phyloP scores from a whole-genome alignment of 2,329 filamentous ascomycete genomes.

The Chalaropsis thielavioides region DNA sequence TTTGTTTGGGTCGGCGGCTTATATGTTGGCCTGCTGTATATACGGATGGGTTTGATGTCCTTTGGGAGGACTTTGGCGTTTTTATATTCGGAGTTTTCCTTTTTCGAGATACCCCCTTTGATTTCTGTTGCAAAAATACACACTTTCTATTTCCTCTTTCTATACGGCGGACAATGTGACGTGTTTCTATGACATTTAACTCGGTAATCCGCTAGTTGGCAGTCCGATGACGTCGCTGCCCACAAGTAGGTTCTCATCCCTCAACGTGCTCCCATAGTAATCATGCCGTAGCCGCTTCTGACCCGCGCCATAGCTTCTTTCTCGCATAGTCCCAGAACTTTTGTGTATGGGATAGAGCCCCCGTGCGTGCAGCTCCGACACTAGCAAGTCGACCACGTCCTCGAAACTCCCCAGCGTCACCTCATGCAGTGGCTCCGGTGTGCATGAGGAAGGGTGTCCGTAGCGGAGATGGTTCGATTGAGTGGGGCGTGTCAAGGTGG shows the following conservation, averaged over 20 bases:
- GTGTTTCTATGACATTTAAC: too few species aligned
- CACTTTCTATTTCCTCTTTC: too few species aligned
- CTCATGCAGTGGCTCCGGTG: slow-evolving; percentile 41
- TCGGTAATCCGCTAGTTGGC: too few species aligned
- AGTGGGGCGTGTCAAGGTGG: slow-evolving; percentile 43
- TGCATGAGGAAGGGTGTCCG: slow-evolving; percentile 50
- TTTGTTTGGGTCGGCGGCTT: too few species aligned
- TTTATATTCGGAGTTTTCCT: too few species aligned
- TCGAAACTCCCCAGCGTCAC: slow-evolving; percentile 46
- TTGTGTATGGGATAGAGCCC: slow-evolving; percentile 34
- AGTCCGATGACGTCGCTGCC: too few species aligned
- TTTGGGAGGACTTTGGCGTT: too few species aligned
- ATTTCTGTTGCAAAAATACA: too few species aligned
- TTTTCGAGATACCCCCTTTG: too few species aligned
- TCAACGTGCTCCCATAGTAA: slow-evolving; percentile 6
- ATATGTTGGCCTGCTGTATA: too few species aligned
- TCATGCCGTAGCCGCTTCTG: not conserved
- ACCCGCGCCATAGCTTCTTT: not conserved
- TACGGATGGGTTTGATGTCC: too few species aligned
- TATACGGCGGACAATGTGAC: too few species aligned
- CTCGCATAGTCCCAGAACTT: not conserved
- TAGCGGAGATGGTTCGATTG: slow-evolving; percentile 47
- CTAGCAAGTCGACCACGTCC: slow-evolving; percentile 47
- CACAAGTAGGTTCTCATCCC: not conserved
- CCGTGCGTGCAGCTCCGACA: slow-evolving; percentile 46